Base-by-base conservation (phyloP, 2,329 filamentous ascomycete genomes). In the Aspergillus sergii region DNA sequence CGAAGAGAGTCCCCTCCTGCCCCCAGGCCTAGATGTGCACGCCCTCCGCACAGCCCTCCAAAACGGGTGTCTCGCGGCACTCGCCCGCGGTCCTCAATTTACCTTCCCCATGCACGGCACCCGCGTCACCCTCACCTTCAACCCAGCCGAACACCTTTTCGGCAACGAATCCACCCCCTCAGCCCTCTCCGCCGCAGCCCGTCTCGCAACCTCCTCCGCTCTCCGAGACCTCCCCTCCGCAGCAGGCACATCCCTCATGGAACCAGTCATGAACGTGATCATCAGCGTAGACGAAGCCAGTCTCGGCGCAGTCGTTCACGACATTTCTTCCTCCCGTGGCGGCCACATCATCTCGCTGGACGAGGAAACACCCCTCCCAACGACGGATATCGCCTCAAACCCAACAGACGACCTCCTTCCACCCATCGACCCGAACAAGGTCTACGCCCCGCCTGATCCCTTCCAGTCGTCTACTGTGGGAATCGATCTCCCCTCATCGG, bases 251-350 rank as follows among this genome's bases (percentile, higher is more conserved):
- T 85, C 86, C 1, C 82, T 99, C 45, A 90, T 98, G 80, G 95
- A 99, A 74, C 95, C 95, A 1, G 91, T 99, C 60, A 97, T 98
- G 93, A 89, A 89, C 64, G 92, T 92, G 6, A 88, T 90, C 58
- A 96, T 99, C 73, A 89, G 88, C 68, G 93, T 95, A 57, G 92
- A 95, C 58, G 94, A 97, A 78, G 84, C 85, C 7, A 89, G 87
- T 8, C 89, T 97, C 1, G 93, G 94, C 4, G 86, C 86, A 5
- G 91, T 99, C 11, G 89, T 96, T 39, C 92, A 96, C 68, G 90
- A 95, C 72, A 86, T 96, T 43, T 89, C 88, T 2, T 89, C 91
- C 2, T 86, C 88, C 0, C 85, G 92, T 0, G 92, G 91, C 58
- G 88, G 91, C 0, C 87, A 92, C 59, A 86, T 96, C 11, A 75